Evolutionary conservation across 768 basidiomycete species (phyloP).

Genomic region (Lentinula edodes): DNA sequence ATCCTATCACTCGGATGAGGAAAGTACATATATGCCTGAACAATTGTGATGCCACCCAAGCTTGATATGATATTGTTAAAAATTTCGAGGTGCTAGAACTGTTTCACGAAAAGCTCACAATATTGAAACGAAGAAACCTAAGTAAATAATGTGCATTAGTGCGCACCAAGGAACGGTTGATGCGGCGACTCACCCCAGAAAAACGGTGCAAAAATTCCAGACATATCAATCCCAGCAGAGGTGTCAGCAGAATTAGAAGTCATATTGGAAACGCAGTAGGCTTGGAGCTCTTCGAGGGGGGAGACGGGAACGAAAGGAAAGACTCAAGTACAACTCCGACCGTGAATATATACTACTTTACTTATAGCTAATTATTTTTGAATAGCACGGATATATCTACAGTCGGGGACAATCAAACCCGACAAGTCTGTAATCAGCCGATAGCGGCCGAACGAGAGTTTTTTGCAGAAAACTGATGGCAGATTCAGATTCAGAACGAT

Average conservation of each 20-base stretch:
- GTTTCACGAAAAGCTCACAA: background rate
- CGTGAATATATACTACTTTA: too few relatives aligned
- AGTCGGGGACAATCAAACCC: too few relatives aligned
- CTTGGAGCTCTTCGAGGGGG: background rate
- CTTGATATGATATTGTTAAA: conserved; percentile 12
- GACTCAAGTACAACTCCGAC: too few relatives aligned
- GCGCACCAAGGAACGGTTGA: background rate
- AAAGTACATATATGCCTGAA: conserved; percentile 38
- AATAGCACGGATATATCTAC: too few relatives aligned
- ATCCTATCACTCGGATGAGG: conserved; percentile 21
- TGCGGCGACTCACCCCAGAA: conserved; percentile 4
- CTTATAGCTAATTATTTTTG: too few relatives aligned
- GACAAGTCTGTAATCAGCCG: too few relatives aligned
- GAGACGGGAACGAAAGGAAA: too few relatives aligned
- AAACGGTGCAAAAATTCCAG: conserved; percentile 1
- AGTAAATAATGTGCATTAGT: background rate
- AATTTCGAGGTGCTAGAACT: background rate
- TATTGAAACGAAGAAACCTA: conserved; percentile 3
- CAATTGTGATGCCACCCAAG: conserved; percentile 32
- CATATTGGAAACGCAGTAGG: background rate
- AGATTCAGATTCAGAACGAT: too few relatives aligned
- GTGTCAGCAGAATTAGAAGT: background rate
- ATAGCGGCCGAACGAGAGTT: too few relatives aligned
- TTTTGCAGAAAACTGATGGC: too few relatives aligned
- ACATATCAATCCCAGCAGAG: conserved; percentile 1